Percentiles rank a stretch among this genome's conserved stretches.
These are phyloP conservation scores for Ilex paraguariensis DNA, from an alignment of 305 asterid genomes.

Conservation along the genomic window DNA sequence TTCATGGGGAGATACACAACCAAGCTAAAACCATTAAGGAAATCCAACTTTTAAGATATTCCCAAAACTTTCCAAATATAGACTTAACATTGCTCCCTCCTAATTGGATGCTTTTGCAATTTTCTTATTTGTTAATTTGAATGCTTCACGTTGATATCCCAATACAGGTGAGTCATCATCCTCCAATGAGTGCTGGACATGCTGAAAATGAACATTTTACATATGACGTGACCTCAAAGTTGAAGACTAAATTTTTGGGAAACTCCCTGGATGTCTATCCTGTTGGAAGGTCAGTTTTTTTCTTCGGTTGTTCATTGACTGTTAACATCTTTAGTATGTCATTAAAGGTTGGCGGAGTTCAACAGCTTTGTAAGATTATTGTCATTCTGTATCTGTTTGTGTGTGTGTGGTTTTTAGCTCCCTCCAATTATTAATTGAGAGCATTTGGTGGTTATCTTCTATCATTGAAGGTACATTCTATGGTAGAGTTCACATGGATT, in stretches of 20 bases:
- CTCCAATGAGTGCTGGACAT: constrained; percentile 63
- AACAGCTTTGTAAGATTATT: no score
- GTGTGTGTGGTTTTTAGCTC: no score
- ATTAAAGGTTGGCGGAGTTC: not conserved
- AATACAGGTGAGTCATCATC: constrained; percentile 60
- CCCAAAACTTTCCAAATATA: not conserved
- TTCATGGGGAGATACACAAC: not conserved
- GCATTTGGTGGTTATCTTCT: no score
- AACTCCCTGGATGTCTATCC: constrained; percentile 59
- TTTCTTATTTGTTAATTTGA: no score
- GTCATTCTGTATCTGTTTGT: no score
- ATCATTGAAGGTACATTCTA: no score
- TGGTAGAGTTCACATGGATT: no score
- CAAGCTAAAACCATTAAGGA: no score
- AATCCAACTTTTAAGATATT: not conserved
- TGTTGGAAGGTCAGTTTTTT: constrained; percentile 41
- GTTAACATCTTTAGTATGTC: not conserved
- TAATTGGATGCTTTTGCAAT: not conserved
- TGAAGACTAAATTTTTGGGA: constrained; percentile 59
- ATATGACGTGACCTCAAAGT: constrained; percentile 54
- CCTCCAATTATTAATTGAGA: no score
- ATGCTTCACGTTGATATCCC: no score
- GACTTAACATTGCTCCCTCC: not conserved
- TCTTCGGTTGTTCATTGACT: not conserved
- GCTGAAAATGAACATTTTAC: constrained; percentile 54